phyloP scores from a whole-genome alignment of 495 filamentous ascomycete genomes.

The Neurospora sp. region DNA sequence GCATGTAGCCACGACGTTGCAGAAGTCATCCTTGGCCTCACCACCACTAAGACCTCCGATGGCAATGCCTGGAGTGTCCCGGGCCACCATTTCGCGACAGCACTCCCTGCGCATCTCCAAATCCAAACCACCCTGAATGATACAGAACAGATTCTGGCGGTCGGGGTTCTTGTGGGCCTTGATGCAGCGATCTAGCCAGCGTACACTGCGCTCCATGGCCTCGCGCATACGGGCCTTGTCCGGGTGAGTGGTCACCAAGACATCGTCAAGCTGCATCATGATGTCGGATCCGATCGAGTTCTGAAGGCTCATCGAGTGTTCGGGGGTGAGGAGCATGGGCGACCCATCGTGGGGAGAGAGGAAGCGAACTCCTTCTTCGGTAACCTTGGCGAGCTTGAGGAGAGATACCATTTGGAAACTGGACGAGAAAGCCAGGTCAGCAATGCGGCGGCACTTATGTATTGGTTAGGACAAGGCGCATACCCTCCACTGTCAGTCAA shows the following conservation, averaged over 20 bases:
- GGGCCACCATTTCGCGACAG: constrained; percentile 77
- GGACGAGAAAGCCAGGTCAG: constrained; percentile 6
- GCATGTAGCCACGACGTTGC: constrained; percentile 67
- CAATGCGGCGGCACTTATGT: not conserved
- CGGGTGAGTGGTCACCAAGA: constrained; percentile 88
- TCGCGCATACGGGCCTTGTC: constrained; percentile 78
- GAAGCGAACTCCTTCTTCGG: constrained; percentile 92
- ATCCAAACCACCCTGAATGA: constrained; percentile 93
- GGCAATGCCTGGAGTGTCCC: constrained; percentile 90
- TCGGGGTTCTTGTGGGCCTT: constrained; percentile 74
- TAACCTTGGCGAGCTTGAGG: constrained; percentile 84
- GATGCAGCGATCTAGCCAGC: constrained; percentile 98
- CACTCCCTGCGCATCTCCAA: constrained; percentile 79
- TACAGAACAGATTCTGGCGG: constrained; percentile 95
- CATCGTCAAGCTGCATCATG: constrained; percentile 98
- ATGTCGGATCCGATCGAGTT: constrained; percentile 98
- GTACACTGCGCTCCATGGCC: constrained; percentile 90
- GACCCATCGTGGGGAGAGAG: constrained; percentile 87
- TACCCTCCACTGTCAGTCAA: constrained; percentile 97
- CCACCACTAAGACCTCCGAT: constrained; percentile 92
- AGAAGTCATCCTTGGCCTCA: constrained; percentile 49
- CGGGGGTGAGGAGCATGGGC: constrained; percentile 96
- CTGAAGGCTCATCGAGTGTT: constrained; percentile 93
- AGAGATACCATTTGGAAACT: constrained; percentile 99
- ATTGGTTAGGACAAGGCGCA: constrained; percentile 21